These are phyloP conservation scores for Grammothele lineata DNA, from an alignment of 768 basidiomycete species.

Conservation along the genomic window DNA sequence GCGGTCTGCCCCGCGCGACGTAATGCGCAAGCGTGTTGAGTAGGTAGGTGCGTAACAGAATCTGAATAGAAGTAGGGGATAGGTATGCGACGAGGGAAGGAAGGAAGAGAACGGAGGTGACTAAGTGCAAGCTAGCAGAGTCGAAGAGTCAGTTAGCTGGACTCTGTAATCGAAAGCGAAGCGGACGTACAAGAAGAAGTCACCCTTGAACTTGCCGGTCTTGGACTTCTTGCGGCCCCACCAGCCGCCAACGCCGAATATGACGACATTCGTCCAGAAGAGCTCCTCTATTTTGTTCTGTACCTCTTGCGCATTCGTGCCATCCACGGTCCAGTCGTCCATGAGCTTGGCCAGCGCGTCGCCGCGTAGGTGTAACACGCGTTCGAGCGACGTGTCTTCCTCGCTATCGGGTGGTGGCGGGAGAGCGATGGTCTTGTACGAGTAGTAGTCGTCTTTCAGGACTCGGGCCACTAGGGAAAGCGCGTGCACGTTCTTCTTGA, in stretches of 20 bases:
- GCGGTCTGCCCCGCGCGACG: slow-evolving; percentile 42
- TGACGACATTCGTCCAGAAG: slow-evolving; percentile 44
- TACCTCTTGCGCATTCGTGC: slow-evolving; percentile 26
- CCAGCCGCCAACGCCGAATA: slow-evolving; percentile 55
- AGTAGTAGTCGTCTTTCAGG: slow-evolving; percentile 13
- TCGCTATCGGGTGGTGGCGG: slow-evolving; percentile 4
- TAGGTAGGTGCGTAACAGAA: slow-evolving; percentile 57
- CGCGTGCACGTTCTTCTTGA: slow-evolving; percentile 6
- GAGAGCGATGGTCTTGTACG: slow-evolving; percentile 9
- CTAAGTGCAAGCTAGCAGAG: slow-evolving; percentile 48
- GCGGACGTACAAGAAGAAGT: slow-evolving; percentile 53
- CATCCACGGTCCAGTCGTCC: slow-evolving; percentile 17
- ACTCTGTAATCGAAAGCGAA: neutral
- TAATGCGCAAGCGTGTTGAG: slow-evolving; percentile 47
- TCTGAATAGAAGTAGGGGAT: slow-evolving; percentile 39
- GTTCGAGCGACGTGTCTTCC: slow-evolving; percentile 12
- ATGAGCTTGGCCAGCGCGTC: slow-evolving; percentile 6
- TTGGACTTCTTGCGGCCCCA: slow-evolving; percentile 32
- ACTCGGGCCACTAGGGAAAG: slow-evolving; percentile 13
- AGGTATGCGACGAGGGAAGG: slow-evolving; percentile 39
- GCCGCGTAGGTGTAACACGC: slow-evolving; percentile 8
- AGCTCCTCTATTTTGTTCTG: slow-evolving; percentile 61
- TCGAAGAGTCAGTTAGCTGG: neutral
- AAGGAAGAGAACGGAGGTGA: slow-evolving; percentile 65
- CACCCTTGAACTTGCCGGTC: slow-evolving; percentile 37